A percentile compares a stretch with the other conserved stretches of the same genome.
phyloP scores from a whole-genome alignment of 2,329 filamentous ascomycete species.

The Lecanicillium sp. region DNA sequence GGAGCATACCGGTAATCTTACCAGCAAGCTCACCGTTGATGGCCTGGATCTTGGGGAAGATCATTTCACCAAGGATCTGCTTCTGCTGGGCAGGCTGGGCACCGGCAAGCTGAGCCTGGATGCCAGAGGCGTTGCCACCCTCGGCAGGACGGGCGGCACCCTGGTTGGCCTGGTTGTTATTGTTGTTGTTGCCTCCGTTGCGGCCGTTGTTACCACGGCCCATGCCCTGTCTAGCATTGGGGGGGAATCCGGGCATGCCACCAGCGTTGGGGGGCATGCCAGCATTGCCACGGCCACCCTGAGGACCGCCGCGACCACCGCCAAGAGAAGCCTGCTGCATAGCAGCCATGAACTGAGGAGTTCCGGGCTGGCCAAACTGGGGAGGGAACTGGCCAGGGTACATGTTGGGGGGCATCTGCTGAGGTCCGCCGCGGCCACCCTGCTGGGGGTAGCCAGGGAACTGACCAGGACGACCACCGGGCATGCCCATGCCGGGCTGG shows the following conservation, averaged over 20 bases:
- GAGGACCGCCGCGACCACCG: constrained; percentile 56
- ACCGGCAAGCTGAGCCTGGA: constrained; percentile 51
- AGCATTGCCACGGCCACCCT: constrained; percentile 62
- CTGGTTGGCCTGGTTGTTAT: constrained; percentile 32
- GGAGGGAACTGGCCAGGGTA: constrained; percentile 80
- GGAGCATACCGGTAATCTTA: constrained; percentile 99
- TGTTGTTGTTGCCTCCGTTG: constrained; percentile 37
- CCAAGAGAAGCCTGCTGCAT: constrained; percentile 64
- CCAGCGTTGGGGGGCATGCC: constrained; percentile 36
- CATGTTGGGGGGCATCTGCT: constrained; percentile 81
- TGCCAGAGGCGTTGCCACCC: constrained; percentile 20
- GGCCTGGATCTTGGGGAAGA: constrained; percentile 96
- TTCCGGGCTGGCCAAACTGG: constrained; percentile 71
- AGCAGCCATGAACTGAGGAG: constrained; percentile 72
- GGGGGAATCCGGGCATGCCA: constrained; percentile 49
- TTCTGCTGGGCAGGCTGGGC: constrained; percentile 75
- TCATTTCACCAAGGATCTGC: constrained; percentile 94
- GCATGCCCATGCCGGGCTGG: constrained; percentile 56
- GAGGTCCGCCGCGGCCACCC: constrained; percentile 79
- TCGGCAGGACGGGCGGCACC: constrained; percentile 30
- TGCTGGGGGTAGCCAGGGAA: constrained; percentile 82
- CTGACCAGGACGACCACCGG: constrained; percentile 74
- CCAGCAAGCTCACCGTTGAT: constrained; percentile 93
- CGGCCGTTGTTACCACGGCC: constrained; percentile 37
- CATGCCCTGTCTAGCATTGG: constrained; percentile 45